Conservation (phyloP, 805 yeast genomes). For the Ogataea corticis region DNA sequence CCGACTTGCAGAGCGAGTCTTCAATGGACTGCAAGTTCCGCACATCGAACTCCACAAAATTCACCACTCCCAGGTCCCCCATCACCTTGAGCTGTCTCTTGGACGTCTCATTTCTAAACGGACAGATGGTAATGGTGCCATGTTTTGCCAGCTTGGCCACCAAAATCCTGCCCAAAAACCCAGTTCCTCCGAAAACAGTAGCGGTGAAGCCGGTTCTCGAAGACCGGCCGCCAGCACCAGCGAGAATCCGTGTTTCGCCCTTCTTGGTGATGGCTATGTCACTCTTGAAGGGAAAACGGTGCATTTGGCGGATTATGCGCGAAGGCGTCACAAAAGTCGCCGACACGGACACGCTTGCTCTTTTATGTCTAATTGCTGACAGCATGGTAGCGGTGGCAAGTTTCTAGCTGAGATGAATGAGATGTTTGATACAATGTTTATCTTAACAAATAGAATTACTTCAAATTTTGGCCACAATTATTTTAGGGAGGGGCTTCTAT, state of each 20-base stretch:
- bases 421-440: not conserved
- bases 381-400: not conserved
- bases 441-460: slow-evolving; percentile 3
- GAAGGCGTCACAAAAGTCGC: not conserved
- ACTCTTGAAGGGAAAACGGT: slow-evolving; percentile 42
- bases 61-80: slow-evolving; percentile 87
- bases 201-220: slow-evolving; percentile 88
- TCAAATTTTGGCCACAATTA: not conserved
- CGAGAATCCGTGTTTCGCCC: slow-evolving; percentile 72
- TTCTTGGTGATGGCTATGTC: slow-evolving; percentile 71
- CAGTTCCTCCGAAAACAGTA: slow-evolving; percentile 82
- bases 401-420: not conserved
- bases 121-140: slow-evolving; percentile 75
- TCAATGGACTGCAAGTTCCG: slow-evolving; percentile 75
- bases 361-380: slow-evolving; percentile 2
- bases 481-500: not conserved
- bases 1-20: slow-evolving; percentile 76
- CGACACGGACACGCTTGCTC: not conserved
- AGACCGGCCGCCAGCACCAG: slow-evolving; percentile 79
- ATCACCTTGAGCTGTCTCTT: slow-evolving; percentile 76
- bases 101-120: slow-evolving; percentile 79
- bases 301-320: slow-evolving; percentile 10
- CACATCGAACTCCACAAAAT: slow-evolving; percentile 78
- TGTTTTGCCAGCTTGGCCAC: slow-evolving; percentile 75
- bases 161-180: slow-evolving; percentile 74